Percentiles rank a stretch among this genome's conserved stretches.
Conservation (phyloP, 225 moss, liverwort and hornwort species). For the Sphagnum tenellum region DNA sequence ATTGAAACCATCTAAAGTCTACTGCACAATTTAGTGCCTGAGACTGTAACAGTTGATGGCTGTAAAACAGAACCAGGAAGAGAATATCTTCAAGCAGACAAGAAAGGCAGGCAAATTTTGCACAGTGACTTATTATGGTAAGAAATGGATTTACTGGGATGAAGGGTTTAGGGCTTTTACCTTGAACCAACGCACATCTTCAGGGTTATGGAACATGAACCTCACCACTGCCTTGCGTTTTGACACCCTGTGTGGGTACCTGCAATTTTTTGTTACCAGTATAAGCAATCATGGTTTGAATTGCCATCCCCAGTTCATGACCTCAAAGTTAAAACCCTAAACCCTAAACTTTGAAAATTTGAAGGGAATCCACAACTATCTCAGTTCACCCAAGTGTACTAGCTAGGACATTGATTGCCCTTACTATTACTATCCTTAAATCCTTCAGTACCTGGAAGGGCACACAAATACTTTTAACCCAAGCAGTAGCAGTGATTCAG, state of each 20-base stretch:
- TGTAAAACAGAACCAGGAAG: background rate
- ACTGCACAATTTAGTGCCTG: background rate
- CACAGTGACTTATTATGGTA: too few species aligned
- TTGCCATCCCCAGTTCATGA: background rate
- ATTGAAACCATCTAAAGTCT: background rate
- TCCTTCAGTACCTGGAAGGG: too few species aligned
- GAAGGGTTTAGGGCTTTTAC: constrained; percentile 12
- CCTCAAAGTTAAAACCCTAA: too few species aligned
- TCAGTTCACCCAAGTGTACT: too few species aligned
- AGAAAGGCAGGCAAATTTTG: background rate
- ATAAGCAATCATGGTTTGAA: background rate
- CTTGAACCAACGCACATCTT: constrained; percentile 99
- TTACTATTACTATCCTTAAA: too few species aligned
- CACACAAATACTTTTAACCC: too few species aligned
- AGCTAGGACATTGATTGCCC: too few species aligned
- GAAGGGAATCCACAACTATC: too few species aligned
- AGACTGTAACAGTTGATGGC: background rate
- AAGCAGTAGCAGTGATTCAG: too few species aligned
- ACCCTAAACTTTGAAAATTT: too few species aligned
- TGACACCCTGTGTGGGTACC: constrained; percentile 84
- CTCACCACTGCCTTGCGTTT: constrained; percentile 90
- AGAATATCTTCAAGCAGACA: background rate
- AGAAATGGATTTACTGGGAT: too few species aligned
- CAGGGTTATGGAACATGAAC: constrained; percentile 95
- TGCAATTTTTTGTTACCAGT: constrained; percentile 10